phyloP scores from a whole-genome alignment of 805 yeast genomes.

The Suhomyces sp. region DNA sequence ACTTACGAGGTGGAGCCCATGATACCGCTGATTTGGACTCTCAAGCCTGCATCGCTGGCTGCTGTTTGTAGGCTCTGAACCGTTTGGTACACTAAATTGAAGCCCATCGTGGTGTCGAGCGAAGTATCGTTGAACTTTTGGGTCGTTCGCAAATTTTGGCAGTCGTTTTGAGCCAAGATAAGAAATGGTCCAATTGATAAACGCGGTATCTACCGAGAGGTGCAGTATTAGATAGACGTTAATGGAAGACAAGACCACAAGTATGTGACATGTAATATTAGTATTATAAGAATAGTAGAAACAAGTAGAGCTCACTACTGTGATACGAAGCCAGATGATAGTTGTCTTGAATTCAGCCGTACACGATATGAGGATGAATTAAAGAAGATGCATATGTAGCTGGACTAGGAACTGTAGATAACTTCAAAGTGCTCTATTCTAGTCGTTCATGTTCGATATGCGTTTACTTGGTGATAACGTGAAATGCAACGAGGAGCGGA shows the following conservation, averaged over 20 bases:
- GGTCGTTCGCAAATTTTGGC: not conserved
- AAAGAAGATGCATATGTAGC: too few species aligned
- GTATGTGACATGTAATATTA: too few species aligned
- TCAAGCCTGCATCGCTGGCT: conserved; percentile 11
- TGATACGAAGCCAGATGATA: not conserved
- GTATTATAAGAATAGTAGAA: not conserved
- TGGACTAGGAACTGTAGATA: not conserved
- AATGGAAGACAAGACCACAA: not conserved
- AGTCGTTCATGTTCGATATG: too few species aligned
- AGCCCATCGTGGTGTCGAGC: conserved; percentile 1
- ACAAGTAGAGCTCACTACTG: too few species aligned
- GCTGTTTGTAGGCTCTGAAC: not conserved
- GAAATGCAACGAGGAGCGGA: too few species aligned
- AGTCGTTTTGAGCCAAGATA: not conserved
- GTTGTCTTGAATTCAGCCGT: not conserved
- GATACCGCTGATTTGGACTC: conserved; percentile 54
- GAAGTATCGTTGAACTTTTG: not conserved
- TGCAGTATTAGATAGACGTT: too few species aligned
- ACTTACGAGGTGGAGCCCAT: conserved; percentile 63
- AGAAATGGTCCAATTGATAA: not conserved
- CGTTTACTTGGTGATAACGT: too few species aligned
- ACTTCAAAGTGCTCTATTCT: not conserved
- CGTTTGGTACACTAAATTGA: not conserved
- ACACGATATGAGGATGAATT: not conserved
- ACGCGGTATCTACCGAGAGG: not conserved